Conservation (phyloP, 2,329 filamentous ascomycete genomes). For the Aspergillus sp. region DNA sequence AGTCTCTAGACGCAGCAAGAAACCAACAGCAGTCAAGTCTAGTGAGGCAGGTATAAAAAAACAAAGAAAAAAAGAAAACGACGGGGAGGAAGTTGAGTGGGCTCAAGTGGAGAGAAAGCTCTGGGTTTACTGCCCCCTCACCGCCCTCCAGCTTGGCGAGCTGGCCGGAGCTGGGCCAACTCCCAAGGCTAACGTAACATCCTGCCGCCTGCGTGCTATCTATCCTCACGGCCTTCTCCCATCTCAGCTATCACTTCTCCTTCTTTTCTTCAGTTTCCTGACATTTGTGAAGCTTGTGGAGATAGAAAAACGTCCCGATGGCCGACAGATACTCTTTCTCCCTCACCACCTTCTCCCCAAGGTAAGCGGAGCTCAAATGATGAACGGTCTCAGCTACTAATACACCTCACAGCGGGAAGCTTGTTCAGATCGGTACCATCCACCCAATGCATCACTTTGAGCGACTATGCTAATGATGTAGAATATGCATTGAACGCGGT, state of each 20-base stretch:
- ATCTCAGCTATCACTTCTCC: constrained; percentile 12
- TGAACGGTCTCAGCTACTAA: constrained; percentile 41
- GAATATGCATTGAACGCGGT: constrained; percentile 99
- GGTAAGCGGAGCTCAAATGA: constrained; percentile 54
- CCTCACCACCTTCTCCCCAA: constrained; percentile 98
- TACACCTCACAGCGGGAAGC: constrained; percentile 73
- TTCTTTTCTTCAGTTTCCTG: constrained; percentile 1
- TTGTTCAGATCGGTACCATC: constrained; percentile 87
- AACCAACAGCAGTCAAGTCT: background rate
- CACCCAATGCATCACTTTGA: background rate
- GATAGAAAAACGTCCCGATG: constrained; percentile 57
- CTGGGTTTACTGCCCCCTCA: constrained; percentile 24
- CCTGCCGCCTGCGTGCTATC: constrained; percentile 30
- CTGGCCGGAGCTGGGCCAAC: constrained; percentile 12
- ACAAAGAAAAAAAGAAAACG: constrained; percentile 12
- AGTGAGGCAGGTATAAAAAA: constrained; percentile 14
- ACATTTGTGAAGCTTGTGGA: constrained; percentile 16
- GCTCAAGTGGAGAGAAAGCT: constrained; percentile 12
- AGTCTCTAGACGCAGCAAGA: background rate
- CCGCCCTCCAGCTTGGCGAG: constrained; percentile 22
- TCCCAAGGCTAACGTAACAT: constrained; percentile 29
- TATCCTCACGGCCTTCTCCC: constrained; percentile 20
- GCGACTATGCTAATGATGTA: constrained; percentile 41
- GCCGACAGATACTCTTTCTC: constrained; percentile 99
- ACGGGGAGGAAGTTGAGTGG: background rate